These are phyloP conservation scores for Diaporthe velutina DNA, from an alignment of 2,329 filamentous ascomycete genomes.

Conservation along the genomic window DNA sequence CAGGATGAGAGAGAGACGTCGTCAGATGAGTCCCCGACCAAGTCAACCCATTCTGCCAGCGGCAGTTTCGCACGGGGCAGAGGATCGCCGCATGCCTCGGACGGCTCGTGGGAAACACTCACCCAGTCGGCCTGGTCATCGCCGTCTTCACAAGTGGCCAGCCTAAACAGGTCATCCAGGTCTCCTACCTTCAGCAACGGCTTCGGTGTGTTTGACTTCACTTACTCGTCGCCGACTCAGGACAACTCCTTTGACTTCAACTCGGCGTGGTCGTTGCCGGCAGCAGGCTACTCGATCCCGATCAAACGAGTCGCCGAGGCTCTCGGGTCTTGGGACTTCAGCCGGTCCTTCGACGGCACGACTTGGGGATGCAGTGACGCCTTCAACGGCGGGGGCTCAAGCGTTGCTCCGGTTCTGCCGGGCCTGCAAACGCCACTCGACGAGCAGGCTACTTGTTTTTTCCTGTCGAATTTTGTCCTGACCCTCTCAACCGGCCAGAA, in stretches of 20 bases:
- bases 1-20: neutral
- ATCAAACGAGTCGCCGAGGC: slow-evolving; percentile 21
- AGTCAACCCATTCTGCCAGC: neutral
- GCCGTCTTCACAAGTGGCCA: slow-evolving; percentile 16
- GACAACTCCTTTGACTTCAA: slow-evolving; percentile 27
- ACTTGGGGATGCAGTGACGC: slow-evolving; percentile 8
- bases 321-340: slow-evolving; percentile 27
- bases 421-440: slow-evolving; percentile 43
- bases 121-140: slow-evolving; percentile 25
- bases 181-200: neutral
- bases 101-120: slow-evolving; percentile 24
- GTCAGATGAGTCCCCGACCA: slow-evolving; percentile 23
- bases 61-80: neutral
- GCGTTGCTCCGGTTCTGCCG: neutral
- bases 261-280: slow-evolving; percentile 18
- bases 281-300: slow-evolving; percentile 6
- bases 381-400: neutral
- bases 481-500: slow-evolving; percentile 41
- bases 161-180: neutral
- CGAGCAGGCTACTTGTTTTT: slow-evolving; percentile 45
- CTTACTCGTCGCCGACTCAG: neutral
- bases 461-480: slow-evolving; percentile 44
- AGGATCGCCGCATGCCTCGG: slow-evolving; percentile 12
- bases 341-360: slow-evolving; percentile 33
- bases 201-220: slow-evolving; percentile 19